Conservation (phyloP, 2,329 filamentous ascomycete genomes). For the Scedosporium aurantiacum region DNA sequence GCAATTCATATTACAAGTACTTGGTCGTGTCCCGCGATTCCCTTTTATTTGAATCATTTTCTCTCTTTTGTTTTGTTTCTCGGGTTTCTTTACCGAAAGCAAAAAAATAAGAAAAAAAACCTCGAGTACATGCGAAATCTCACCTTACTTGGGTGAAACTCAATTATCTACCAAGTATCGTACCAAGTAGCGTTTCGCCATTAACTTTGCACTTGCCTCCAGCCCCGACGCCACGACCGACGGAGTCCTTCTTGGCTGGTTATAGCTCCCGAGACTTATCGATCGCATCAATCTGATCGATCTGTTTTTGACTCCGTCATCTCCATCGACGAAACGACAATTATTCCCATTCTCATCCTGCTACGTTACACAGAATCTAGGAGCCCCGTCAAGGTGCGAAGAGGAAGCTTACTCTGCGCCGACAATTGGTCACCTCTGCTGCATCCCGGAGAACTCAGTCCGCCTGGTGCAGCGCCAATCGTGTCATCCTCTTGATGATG, state of each 20-base stretch:
- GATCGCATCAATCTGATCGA: neutral
- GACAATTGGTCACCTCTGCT: neutral
- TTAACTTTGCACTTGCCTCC: neutral
- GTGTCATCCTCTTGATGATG: constrained; percentile 1
- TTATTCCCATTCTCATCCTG: neutral
- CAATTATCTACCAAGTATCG: neutral
- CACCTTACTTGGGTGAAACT: neutral
- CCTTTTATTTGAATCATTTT: too few species aligned
- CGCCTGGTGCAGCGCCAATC: neutral
- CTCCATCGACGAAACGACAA: neutral
- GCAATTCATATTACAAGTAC: too few species aligned
- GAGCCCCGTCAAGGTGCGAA: neutral
- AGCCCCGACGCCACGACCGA: neutral
- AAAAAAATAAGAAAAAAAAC: too few species aligned
- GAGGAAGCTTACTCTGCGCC: neutral
- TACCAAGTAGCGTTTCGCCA: neutral
- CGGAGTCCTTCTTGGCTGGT: too few species aligned
- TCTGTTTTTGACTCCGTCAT: neutral
- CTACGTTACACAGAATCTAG: neutral
- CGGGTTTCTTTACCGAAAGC: too few species aligned
- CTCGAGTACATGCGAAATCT: too few species aligned
- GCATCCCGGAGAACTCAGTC: neutral
- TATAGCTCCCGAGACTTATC: neutral
- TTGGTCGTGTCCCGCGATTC: too few species aligned
- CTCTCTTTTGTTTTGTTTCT: neutral